Evolutionary conservation across 306 rosid species (phyloP), one percentile per base, ranked within the genome.

Genomic region (Acacia confusa): DNA sequence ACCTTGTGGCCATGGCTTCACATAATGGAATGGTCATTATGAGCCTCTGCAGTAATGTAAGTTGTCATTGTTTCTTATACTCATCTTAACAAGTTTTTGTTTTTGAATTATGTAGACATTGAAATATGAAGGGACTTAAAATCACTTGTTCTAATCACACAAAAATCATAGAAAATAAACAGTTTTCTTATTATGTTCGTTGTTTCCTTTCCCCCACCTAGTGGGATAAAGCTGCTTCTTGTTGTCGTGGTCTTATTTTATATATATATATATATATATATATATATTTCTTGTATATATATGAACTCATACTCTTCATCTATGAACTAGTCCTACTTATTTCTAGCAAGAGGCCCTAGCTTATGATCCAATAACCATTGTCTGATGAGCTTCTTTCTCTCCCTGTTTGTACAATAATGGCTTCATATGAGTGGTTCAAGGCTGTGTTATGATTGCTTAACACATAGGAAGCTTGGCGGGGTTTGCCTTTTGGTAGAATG

Each of bases 1-100:
- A 95, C 80, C 90, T 90, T 80, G 98, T 93, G 80, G 99, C 98
- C 47, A 93, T 95, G 98, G 99, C 99, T 79, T 95, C 99, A 47
- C 98, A 85, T 67, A 92, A 92, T 79, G 99, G 99, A 84, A 81
- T 88, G 92, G 99, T 95, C 89, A 92, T 89, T 76, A 83, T 95
- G 74, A 88, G 91, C 78, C 85, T 90, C 48, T 93, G 92, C 88
- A 92, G 86, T 50, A 92, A 76, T 86, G 99, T 91, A 87, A 84
- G 97, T 86, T 74, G 69, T 73, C 52, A 53, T 79, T 41, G 55
- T 75, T 69, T 76, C 38, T 50, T 55, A 57, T 75, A 55, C 15
- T 24, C 19, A 9, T 81, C 44, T 27, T 19, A 28, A 12, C 20
- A 52, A 24, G 0, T 67, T 24, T 17, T 50, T 65, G 1, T 47